phyloP scores from a whole-genome alignment of 306 rosid genomes.

The Astragalus membranaceus region DNA sequence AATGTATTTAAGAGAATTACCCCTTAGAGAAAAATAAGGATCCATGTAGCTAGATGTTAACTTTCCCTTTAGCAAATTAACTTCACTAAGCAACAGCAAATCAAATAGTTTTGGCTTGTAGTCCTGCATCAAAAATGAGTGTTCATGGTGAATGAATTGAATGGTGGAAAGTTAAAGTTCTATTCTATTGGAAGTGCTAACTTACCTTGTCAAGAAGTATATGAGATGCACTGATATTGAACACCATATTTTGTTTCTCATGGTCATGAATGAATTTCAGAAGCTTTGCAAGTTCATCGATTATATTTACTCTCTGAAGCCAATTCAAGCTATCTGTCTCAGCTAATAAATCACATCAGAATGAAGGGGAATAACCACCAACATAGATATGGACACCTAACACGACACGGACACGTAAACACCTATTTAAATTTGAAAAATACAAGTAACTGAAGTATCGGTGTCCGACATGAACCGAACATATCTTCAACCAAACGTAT shows the following conservation, averaged over 20 bases:
- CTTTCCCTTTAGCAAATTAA: slow-evolving; percentile 25
- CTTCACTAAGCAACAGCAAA: slow-evolving; percentile 21
- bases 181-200: background rate
- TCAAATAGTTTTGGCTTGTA: slow-evolving; percentile 45
- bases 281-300: slow-evolving; percentile 44
- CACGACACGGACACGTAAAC: too few relatives aligned
- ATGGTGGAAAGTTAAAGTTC: background rate
- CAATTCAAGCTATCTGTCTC: slow-evolving; percentile 40
- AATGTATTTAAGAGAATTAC: slow-evolving; percentile 20
- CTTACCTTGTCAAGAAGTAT: slow-evolving; percentile 58
- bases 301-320: slow-evolving; percentile 42
- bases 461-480: too few relatives aligned
- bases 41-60: slow-evolving; percentile 24
- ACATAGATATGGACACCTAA: too few relatives aligned
- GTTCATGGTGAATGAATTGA: background rate
- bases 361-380: too few relatives aligned
- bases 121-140: slow-evolving; percentile 29
- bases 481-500: too few relatives aligned
- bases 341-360: background rate
- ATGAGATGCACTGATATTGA: slow-evolving; percentile 41
- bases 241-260: slow-evolving; percentile 37
- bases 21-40: slow-evolving; percentile 42
- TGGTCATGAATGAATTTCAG: slow-evolving; percentile 47
- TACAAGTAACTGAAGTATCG: too few relatives aligned
- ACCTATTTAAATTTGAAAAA: too few relatives aligned